A percentile compares a stretch with the other conserved stretches of the same genome.
Conservation (phyloP, 2,329 filamentous ascomycete species). For the Calonectria pauciramosa region DNA sequence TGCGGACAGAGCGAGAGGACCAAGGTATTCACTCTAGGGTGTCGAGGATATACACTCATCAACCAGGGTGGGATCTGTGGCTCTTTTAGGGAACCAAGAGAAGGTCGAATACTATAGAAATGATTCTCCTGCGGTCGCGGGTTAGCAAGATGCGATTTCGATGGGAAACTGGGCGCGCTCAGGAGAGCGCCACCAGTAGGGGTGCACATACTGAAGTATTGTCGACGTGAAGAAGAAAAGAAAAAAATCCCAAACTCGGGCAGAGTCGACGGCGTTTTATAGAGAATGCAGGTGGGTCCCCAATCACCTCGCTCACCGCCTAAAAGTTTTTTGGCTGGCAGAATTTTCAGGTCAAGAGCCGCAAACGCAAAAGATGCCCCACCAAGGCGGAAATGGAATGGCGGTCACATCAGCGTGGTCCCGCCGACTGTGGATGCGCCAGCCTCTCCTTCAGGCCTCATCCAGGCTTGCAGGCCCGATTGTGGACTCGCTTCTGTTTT, state of each 20-base stretch:
- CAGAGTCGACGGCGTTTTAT: conserved; percentile 56
- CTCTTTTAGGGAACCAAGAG: conserved; percentile 94
- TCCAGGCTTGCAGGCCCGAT: neutral
- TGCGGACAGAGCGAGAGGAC: conserved; percentile 50
- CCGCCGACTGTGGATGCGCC: conserved; percentile 17
- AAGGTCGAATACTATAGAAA: conserved; percentile 97
- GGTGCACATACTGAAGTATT: conserved; percentile 68
- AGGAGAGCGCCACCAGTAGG: conserved; percentile 45
- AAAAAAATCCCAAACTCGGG: conserved; percentile 55
- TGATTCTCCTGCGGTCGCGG: conserved; percentile 76
- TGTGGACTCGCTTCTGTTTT: neutral
- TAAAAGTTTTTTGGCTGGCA: conserved; percentile 49
- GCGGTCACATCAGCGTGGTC: neutral
- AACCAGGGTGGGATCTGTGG: conserved; percentile 82
- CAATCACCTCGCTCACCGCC: conserved; percentile 49
- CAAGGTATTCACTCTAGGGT: conserved; percentile 59
- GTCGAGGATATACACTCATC: conserved; percentile 78
- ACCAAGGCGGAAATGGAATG: neutral
- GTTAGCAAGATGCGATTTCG: neutral
- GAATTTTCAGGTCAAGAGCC: conserved; percentile 29
- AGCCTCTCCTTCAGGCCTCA: neutral
- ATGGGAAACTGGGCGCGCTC: neutral
- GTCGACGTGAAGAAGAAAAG: conserved; percentile 71
- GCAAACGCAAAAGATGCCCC: neutral
- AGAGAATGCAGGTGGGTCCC: conserved; percentile 44